phyloP scores from a whole-genome alignment of 768 basidiomycete genomes.

The Mycena rebaudengoi region DNA sequence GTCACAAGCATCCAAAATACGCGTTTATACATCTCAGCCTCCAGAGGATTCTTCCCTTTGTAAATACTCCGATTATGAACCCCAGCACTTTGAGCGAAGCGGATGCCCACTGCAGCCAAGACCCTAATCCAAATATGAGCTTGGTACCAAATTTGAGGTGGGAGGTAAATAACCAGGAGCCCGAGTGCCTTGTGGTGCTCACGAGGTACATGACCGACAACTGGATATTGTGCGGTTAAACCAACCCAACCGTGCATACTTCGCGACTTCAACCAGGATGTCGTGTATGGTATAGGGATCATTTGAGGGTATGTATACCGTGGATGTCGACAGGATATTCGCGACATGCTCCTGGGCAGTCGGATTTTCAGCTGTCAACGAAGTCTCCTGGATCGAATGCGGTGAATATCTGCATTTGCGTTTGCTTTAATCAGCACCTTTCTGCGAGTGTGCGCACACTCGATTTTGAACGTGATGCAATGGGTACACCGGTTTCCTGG shows the following conservation, averaged over 20 bases:
- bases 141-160: too few relatives aligned
- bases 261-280: constrained; percentile 12
- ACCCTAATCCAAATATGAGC: too few relatives aligned
- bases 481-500: too few relatives aligned
- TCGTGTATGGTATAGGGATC: constrained; percentile 6
- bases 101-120: background rate
- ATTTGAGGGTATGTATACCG: constrained; percentile 16
- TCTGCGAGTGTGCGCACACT: too few relatives aligned
- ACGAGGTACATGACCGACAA: background rate
- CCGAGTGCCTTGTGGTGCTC: background rate
- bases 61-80: constrained; percentile 10
- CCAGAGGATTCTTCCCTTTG: background rate
- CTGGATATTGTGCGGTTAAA: background rate
- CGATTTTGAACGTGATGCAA: too few relatives aligned
- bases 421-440: too few relatives aligned
- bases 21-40: background rate
- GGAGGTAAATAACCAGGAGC: too few relatives aligned
- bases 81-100: constrained; percentile 15
- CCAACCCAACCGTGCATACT: constrained; percentile 8
- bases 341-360: constrained; percentile 17
- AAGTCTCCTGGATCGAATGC: too few relatives aligned
- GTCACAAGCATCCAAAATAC: constrained; percentile 7
- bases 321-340: constrained; percentile 7
- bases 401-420: too few relatives aligned
- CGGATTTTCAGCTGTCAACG: too few relatives aligned